phyloP scores from a whole-genome alignment of 2,329 filamentous ascomycete genomes.

The Didymella pomorum region DNA sequence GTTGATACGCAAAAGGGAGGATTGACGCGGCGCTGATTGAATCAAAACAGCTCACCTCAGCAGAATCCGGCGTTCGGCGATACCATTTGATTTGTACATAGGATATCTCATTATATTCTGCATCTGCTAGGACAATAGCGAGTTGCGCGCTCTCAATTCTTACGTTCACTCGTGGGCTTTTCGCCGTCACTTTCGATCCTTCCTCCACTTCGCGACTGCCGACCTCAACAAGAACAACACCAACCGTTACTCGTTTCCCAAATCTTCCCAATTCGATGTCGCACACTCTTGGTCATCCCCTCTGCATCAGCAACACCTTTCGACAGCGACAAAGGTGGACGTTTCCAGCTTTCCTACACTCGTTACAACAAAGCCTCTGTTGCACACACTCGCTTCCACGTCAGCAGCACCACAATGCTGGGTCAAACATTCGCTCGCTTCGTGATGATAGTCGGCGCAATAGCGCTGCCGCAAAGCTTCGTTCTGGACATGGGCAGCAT shows the following conservation, averaged over 20 bases:
- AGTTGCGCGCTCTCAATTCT: neutral
- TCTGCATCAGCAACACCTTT: neutral
- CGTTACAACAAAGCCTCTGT: neutral
- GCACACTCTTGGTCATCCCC: neutral
- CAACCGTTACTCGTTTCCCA: neutral
- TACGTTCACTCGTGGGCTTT: constrained; percentile 15
- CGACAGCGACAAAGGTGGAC: constrained; percentile 1
- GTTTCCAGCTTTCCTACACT: constrained; percentile 3
- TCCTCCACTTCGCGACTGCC: neutral
- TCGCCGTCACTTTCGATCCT: neutral
- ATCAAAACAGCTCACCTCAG: constrained; percentile 21
- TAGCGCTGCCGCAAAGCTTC: constrained; percentile 6
- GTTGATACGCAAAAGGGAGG: neutral
- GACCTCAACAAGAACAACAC: neutral
- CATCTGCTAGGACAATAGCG: constrained; percentile 20
- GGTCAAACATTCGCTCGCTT: neutral
- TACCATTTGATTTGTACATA: constrained; percentile 29
- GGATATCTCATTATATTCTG: constrained; percentile 15
- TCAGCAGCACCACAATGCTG: constrained; percentile 3
- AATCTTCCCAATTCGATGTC: neutral
- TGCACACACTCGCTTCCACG: constrained; percentile 3
- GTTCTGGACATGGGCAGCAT: constrained; percentile 7
- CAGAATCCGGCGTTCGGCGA: constrained; percentile 30
- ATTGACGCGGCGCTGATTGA: constrained; percentile 10
- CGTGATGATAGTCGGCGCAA: neutral